These are phyloP conservation scores for Kodamaea laetipori DNA, from an alignment of 805 yeast species.

Conservation along the genomic window DNA sequence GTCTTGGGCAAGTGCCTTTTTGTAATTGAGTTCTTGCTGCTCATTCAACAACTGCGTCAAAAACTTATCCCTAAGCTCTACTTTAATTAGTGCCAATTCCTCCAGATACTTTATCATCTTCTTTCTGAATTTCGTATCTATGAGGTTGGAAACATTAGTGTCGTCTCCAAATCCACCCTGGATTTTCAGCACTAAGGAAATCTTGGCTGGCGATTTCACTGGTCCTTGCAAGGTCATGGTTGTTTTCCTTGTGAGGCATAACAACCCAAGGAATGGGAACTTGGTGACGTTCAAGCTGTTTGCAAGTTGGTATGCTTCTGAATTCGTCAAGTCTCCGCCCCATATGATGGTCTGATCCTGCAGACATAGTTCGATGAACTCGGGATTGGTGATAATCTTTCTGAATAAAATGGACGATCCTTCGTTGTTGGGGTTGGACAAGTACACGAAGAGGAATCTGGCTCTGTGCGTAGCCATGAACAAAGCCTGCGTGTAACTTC, in stretches of 20 bases:
- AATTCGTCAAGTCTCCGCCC: constrained; percentile 84
- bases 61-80: constrained; percentile 63
- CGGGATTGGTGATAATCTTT: constrained; percentile 53
- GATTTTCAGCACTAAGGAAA: constrained; percentile 60
- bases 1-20: constrained; percentile 69
- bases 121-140: constrained; percentile 42
- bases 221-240: constrained; percentile 59
- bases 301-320: constrained; percentile 84
- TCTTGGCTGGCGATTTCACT: constrained; percentile 52
- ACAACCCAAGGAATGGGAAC: constrained; percentile 80
- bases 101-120: constrained; percentile 62
- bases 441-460: constrained; percentile 69
- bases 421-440: constrained; percentile 74
- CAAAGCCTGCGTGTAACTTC: constrained; percentile 80
- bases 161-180: constrained; percentile 61
- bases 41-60: constrained; percentile 57
- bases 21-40: constrained; percentile 79
- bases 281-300: constrained; percentile 68
- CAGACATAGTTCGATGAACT: constrained; percentile 44
- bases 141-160: constrained; percentile 31
- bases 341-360: constrained; percentile 63
- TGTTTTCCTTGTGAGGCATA: constrained; percentile 65
- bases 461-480: constrained; percentile 68
- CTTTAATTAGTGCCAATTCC: constrained; percentile 58
- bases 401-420: constrained; percentile 54